Base-by-base conservation (phyloP, 2,329 filamentous ascomycete genomes). In the Neopestalotiopsis sp. region DNA sequence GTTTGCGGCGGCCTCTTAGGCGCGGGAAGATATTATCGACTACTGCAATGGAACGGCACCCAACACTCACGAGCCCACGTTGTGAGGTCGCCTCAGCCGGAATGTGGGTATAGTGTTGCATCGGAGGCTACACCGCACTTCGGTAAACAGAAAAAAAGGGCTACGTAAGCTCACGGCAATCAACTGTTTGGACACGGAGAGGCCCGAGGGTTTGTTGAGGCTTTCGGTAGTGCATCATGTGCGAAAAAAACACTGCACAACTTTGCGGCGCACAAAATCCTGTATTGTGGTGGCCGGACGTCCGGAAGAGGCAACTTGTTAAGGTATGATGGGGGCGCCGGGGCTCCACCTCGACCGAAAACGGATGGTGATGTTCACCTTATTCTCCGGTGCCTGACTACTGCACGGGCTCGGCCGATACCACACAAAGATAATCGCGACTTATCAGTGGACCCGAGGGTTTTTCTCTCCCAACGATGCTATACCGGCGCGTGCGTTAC, bases 301-400 rank as follows among this genome's bases (percentile, higher is more conserved):
- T 45, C 62, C 45, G 63, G 63, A 66, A 66, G 24, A 66, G 63
- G 63, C 63, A 66, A 66, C 17, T 66, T 58, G 28, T 32, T 58
- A 66, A 56, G 49, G 59, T 20, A 40, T 17, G 13, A 40, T 34
- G n/a, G 59, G 59, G 32, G 59, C 32, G 45, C 34, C 59, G 59
- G n/a, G 59, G 17, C 59, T 59, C 57, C 57, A 59, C 57, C 57
- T 17, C 57, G 24, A 34, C 59, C 59, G 59, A 64, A 30, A 38
- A 14, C 10, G 61, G 61, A 64, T 64, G 61, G 61, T 64, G 61
- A 49, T 62, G 32, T 20, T 24, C 59, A 24, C 32, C 24, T 38
- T 34, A 24, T 34, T 53, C 32, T 34, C 59, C 59, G 59, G 32
- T 62, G 59, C 59, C 59, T 62, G 59, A 34, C 32, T 40, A 62